Conservation (phyloP, 2,329 filamentous ascomycete species). For the Huntiella bhutanensis region DNA sequence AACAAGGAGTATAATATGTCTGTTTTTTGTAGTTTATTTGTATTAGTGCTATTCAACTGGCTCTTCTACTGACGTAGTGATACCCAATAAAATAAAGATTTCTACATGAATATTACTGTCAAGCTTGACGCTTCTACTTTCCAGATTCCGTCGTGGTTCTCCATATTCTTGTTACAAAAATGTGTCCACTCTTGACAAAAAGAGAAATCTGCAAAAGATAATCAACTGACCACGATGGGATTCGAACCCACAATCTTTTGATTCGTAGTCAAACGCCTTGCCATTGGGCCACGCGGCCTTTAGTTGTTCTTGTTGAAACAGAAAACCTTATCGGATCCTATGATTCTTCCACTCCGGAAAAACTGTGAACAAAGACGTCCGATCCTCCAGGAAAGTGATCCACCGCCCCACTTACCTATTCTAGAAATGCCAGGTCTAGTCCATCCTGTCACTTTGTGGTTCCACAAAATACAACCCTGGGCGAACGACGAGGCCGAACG, state of each 20-base stretch:
- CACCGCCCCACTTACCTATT: too few relatives aligned
- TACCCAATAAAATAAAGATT: constrained; percentile 3
- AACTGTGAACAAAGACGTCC: too few relatives aligned
- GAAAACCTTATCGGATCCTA: too few relatives aligned
- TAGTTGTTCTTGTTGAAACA: neutral
- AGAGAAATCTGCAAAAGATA: neutral
- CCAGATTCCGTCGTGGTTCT: neutral
- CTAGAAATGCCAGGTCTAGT: too few relatives aligned
- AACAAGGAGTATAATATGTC: constrained; percentile 6
- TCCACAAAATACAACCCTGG: too few relatives aligned
- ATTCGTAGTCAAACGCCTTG: constrained; percentile 11
- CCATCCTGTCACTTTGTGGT: too few relatives aligned
- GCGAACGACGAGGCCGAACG: too few relatives aligned
- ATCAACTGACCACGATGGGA: constrained; percentile 9
- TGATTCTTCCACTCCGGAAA: too few relatives aligned
- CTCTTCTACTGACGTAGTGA: constrained; percentile 6
- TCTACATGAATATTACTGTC: neutral
- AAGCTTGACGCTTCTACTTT: neutral
- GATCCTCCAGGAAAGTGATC: too few relatives aligned
- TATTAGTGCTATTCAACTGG: constrained; percentile 10
- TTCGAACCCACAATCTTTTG: constrained; percentile 11
- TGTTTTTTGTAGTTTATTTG: constrained; percentile 8
- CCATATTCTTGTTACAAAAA: neutral
- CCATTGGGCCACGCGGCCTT: constrained; percentile 9
- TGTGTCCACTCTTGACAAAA: neutral